Base-by-base conservation (phyloP, 2,329 filamentous ascomycete species). In the Venturia aucupariae region DNA sequence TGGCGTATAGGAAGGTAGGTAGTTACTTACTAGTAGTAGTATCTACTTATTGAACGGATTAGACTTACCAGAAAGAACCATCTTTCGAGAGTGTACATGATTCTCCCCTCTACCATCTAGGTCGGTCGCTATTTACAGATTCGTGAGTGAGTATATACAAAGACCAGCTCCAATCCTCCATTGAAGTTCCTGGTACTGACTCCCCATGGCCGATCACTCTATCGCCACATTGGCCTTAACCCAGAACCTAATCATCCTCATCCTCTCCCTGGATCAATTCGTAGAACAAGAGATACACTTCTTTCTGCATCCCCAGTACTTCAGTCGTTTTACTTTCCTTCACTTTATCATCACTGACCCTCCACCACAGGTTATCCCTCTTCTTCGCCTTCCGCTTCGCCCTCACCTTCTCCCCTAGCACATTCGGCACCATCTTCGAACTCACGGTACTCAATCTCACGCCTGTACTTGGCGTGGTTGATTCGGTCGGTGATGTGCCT, bases 271-370 rank as follows among this genome's bases (percentile, higher is more conserved):
- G 57, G 42, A 60, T 93, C 89, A 70, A 96, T 78, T 97, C 93
- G 76, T 99, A 99, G 75, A 99, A 99, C 62, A 99, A 76, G 73
- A 99, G 79, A 75, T 99, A 99, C 0, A 97, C 93, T 76, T 99
- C 94, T 71, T 88, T 88, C 76, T 97, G 92, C 92, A 97, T 96
- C 8, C 86, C 86, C 65, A 99, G 75, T 7, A 99, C 91, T 69
- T 99, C 94, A 64, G 83, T 85, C 6, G 92, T 97, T 79, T 92
- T 96, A 69, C 91, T 89, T 76, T 97, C 93, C 73, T 93, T 94
- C 71, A 97, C 86, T 76, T 95, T 96, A 69, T 99, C 94, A 74
- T 99, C 94, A 68, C 92, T 97, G 68, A 99, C 96, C 42, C 94
- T 86, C 94, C 94, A 99, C 94, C 94, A 99, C 48, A 89, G 86